A percentile compares a stretch with the other conserved stretches of the same genome.
Evolutionary conservation across 768 basidiomycete genomes (phyloP).

Genomic region (Trametes gibbosa): DNA sequence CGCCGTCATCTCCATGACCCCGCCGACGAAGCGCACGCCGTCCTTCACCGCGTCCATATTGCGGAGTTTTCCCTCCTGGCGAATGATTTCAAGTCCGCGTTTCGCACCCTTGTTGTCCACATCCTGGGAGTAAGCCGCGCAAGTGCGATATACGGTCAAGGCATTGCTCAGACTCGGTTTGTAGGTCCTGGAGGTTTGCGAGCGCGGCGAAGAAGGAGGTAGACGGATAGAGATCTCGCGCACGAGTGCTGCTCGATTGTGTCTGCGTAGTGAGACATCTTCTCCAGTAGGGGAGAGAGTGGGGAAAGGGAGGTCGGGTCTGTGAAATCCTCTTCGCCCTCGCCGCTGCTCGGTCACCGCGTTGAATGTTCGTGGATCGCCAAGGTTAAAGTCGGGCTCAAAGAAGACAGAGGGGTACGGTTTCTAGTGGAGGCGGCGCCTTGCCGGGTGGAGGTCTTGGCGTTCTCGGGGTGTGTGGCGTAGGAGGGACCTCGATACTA

Average conservation of each 20-base stretch:
- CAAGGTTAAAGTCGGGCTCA: constrained; percentile 70
- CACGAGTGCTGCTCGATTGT: constrained; percentile 91
- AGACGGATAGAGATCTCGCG: constrained; percentile 85
- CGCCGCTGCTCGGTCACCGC: constrained; percentile 61
- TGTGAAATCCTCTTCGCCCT: constrained; percentile 33
- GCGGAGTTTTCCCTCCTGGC: constrained; percentile 57
- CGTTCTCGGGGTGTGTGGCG: constrained; percentile 26
- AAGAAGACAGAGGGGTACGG: constrained; percentile 86
- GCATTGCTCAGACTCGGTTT: constrained; percentile 84
- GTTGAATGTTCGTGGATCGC: constrained; percentile 74
- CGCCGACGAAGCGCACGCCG: constrained; percentile 60
- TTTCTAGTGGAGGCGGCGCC: constrained; percentile 64
- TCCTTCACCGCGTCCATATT: constrained; percentile 60
- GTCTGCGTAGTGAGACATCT: constrained; percentile 89
- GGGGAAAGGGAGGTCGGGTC: constrained; percentile 64
- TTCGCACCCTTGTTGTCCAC: constrained; percentile 77
- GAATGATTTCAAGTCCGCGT: constrained; percentile 74
- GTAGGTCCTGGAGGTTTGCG: constrained; percentile 89
- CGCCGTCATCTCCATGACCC: constrained; percentile 76
- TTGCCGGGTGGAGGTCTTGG: constrained; percentile 36
- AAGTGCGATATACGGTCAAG: constrained; percentile 72
- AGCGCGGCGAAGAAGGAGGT: constrained; percentile 96
- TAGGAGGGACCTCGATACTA: constrained; percentile 18
- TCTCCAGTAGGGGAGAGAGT: constrained; percentile 77
- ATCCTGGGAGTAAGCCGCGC: constrained; percentile 64